Evolutionary conservation across 2,329 filamentous ascomycete species (phyloP), one percentile per base, ranked within the genome.

Genomic region (Aspergillus brunneoviolaceus): DNA sequence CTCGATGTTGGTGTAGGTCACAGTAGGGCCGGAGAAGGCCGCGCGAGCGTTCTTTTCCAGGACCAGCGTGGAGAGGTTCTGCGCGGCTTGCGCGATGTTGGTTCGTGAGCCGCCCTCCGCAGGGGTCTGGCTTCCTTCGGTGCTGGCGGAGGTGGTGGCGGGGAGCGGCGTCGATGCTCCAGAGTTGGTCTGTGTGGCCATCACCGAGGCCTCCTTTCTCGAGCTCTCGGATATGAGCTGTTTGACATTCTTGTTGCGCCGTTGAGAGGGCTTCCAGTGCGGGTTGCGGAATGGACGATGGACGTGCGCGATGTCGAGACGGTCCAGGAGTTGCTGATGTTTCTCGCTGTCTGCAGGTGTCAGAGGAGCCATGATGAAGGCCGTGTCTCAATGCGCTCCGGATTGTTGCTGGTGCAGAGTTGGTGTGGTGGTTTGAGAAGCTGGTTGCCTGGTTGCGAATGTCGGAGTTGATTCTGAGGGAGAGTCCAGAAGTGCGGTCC

Each of bases 201-300:
- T 83, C 39, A 91, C 84, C 3, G 92, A 96, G n/a, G 92, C 91
- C 80, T 98, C 94, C 72, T 90, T 91, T 68, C 92, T 89, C 23
- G 90, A 87, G 12, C 90, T 91, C 71, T 99, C 95, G 61, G 92
- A 90, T 62, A 99, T 84, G 63, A 99, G 95, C 69, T 96, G 91
- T 78, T 98, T 98, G 78, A 98, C 89, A 77, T 96, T 98, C 82
- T 99, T 99, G 85, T 99, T 99, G 77, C 95, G 91, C 55, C 95
- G 92, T 77, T 93, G 89, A 66, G 94, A 92, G 16, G 95, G 92
- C 72, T 91, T 92, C 95, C 95, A 99, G 74, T 87, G 81, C 2
- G 89, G 82, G 74, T 92, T 96, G 76, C 94, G 93, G 82, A 97
- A 99, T 71, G 87, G 89, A 79, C 96, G 96, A 69, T 87, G 87